Evolutionary conservation across 106 monocot genomes (phyloP).

Genomic region (Dendrobium officinale): DNA sequence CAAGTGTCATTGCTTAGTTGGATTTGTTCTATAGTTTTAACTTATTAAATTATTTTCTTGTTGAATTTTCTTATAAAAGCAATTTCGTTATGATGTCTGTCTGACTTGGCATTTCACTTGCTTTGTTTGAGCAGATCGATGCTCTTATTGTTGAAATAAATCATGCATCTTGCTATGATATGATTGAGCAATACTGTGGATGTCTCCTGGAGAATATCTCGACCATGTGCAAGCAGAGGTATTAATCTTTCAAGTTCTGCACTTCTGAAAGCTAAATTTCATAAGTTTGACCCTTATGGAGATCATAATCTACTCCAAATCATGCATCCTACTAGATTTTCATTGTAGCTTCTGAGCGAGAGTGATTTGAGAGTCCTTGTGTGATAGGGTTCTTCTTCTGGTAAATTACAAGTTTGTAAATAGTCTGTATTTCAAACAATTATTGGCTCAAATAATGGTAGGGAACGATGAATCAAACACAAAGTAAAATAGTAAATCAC

Average conservation of each 20-base stretch:
- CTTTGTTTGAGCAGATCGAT: conserved; percentile 50
- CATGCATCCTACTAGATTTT: background rate
- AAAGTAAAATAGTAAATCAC: too few species aligned
- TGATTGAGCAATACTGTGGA: conserved; percentile 57
- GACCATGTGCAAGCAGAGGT: conserved; percentile 58
- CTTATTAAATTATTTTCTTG: too few species aligned
- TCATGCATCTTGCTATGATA: conserved; percentile 60
- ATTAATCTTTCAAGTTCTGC: background rate
- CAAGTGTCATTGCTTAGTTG: too few species aligned
- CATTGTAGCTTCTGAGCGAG: background rate
- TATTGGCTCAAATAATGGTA: background rate
- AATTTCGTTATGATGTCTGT: background rate
- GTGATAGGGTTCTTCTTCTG: background rate
- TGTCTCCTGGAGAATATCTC: conserved; percentile 36
- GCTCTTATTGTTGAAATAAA: conserved; percentile 57
- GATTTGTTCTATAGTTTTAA: too few species aligned
- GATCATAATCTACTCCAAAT: background rate
- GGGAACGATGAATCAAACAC: too few species aligned
- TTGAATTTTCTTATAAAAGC: background rate
- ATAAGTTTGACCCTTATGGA: too few species aligned
- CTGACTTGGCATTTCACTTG: background rate
- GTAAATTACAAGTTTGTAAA: background rate
- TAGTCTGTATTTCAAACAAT: too few species aligned
- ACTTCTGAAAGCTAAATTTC: background rate
- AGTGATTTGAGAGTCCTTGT: background rate